phyloP scores from a whole-genome alignment of 176 grass and related monocot species.

The Aegilops longissima region DNA sequence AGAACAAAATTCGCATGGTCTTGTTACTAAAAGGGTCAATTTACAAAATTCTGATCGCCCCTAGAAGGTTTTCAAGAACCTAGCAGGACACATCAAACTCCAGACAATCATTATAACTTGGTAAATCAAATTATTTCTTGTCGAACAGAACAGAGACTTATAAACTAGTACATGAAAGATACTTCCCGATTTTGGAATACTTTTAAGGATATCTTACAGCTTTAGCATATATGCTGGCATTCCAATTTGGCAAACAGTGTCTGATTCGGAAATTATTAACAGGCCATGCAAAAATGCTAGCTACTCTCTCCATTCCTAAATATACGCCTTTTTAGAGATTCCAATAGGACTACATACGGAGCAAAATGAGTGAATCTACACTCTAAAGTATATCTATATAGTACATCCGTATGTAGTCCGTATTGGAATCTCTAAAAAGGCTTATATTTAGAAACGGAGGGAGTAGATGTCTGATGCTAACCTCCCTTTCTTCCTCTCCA shows the following conservation, averaged over 20 bases:
- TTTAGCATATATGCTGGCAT: neutral
- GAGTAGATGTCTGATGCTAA: conserved; percentile 28
- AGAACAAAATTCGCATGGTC: neutral
- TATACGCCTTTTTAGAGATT: too few relatives aligned
- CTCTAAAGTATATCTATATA: too few relatives aligned
- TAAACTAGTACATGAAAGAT: neutral
- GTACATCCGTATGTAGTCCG: too few relatives aligned
- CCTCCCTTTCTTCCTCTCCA: conserved; percentile 96
- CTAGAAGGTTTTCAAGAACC: neutral
- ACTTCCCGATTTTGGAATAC: neutral
- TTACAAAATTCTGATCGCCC: neutral
- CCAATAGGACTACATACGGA: too few relatives aligned
- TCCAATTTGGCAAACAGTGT: neutral
- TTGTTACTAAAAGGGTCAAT: neutral
- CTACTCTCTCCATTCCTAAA: too few relatives aligned
- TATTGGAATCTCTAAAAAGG: too few relatives aligned
- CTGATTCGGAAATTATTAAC: neutral
- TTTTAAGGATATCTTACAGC: neutral
- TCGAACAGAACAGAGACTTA: neutral
- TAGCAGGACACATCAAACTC: neutral
- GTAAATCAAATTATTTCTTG: neutral
- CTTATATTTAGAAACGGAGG: too few relatives aligned
- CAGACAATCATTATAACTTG: neutral
- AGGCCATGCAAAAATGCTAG: neutral
- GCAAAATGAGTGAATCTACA: too few relatives aligned